Percentiles rank a stretch among this genome's conserved stretches.
These are phyloP conservation scores for Luzula sylvatica DNA, from an alignment of 176 grass and related monocot species.

Conservation along the genomic window DNA sequence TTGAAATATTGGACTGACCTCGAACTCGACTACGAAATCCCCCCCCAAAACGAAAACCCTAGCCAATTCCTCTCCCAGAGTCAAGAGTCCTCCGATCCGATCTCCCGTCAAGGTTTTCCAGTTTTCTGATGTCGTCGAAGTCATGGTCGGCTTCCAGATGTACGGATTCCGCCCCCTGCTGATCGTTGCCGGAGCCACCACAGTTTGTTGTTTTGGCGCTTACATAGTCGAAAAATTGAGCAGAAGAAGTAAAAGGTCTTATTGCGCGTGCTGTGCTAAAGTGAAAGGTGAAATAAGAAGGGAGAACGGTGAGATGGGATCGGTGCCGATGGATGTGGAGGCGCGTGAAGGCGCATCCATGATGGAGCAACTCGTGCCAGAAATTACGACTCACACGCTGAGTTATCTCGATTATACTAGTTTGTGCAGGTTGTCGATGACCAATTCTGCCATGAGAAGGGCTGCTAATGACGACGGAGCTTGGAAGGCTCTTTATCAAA, in stretches of 20 bases:
- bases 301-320: constrained; percentile 46
- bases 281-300: not conserved
- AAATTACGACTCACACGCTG: constrained; percentile 92
- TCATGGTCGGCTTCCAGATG: too few relatives aligned
- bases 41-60: constrained; percentile 37
- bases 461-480: constrained; percentile 90
- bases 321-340: constrained; percentile 40
- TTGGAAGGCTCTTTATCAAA: constrained; percentile 91
- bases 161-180: constrained; percentile 39
- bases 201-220: constrained; percentile 54
- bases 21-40: too few relatives aligned
- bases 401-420: constrained; percentile 95
- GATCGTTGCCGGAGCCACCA: constrained; percentile 67
- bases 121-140: constrained; percentile 18
- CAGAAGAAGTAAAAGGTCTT: not conserved
- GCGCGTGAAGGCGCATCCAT: constrained; percentile 64
- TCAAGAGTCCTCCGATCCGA: constrained; percentile 30
- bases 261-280: constrained; percentile 23
- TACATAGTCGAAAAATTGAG: constrained; percentile 32
- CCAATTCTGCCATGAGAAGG: constrained; percentile 89
- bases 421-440: constrained; percentile 95
- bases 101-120: constrained; percentile 31
- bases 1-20: too few relatives aligned
- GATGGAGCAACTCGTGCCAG: constrained; percentile 98
- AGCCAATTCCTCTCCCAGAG: constrained; percentile 23